Evolutionary conservation across 2,329 filamentous ascomycete genomes (phyloP).

Genomic region (Ophiostoma sp.): DNA sequence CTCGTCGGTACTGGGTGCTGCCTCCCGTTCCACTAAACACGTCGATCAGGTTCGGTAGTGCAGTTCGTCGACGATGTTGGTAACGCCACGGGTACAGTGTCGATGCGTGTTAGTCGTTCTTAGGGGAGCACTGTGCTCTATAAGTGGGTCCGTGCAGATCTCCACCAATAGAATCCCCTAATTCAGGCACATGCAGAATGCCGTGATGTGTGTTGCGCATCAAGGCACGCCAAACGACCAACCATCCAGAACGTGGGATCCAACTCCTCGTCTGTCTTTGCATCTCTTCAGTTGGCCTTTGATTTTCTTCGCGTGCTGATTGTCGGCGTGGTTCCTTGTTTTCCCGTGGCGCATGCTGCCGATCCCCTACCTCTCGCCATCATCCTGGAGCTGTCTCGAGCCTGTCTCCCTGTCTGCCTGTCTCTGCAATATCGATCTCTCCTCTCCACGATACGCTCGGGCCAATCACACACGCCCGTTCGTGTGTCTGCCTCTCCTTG

Average conservation of each 20-base stretch:
- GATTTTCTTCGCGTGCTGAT: not conserved
- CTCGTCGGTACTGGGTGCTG: not conserved
- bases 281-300: not conserved
- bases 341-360: conserved; percentile 1
- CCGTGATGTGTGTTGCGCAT: not conserved
- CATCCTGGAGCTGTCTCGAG: no score
- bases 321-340: not conserved
- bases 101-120: conserved; percentile 2
- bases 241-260: conserved; percentile 12
- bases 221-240: conserved; percentile 2
- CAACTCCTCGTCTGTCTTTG: not conserved
- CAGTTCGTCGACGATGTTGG: not conserved
- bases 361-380: not conserved
- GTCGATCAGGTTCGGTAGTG: not conserved
- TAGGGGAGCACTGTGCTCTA: not conserved
- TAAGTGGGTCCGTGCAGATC: not conserved
- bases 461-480: not conserved
- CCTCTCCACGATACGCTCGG: not conserved
- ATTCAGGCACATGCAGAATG: conserved; percentile 13
- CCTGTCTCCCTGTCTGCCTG: not conserved
- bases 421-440: not conserved
- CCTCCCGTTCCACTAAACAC: not conserved
- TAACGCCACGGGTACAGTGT: not conserved
- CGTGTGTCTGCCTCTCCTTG: not conserved
- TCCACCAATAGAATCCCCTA: not conserved